Evolutionary conservation across 768 basidiomycete species (phyloP).

Genomic region (Naematelia aurantialba): DNA sequence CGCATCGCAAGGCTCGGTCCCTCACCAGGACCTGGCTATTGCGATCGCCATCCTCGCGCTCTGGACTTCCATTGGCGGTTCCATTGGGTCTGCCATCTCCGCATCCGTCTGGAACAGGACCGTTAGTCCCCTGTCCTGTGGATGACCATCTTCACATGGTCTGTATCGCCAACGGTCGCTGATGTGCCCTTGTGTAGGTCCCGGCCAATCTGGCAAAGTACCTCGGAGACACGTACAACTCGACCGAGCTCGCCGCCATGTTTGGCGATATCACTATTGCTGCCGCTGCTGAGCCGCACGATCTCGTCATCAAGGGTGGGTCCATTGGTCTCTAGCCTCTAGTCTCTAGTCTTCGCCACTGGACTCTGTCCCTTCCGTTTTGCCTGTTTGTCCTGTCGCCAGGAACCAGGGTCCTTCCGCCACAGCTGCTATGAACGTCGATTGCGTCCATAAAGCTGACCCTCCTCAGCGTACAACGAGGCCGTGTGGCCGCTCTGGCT

Average conservation of each 20-base stretch:
- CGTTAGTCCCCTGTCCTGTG: no score
- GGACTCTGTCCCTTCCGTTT: no score
- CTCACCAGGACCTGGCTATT: conserved; percentile 51
- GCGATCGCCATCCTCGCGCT: conserved; percentile 50
- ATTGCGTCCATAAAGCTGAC: no score
- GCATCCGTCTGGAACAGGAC: conserved; percentile 42
- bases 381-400: no score
- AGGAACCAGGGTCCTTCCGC: no score
- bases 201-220: conserved; percentile 34
- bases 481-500: background rate
- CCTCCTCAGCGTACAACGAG: conserved; percentile 4
- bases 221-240: conserved; percentile 36
- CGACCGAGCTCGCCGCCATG: conserved; percentile 40
- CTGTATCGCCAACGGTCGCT: no score
- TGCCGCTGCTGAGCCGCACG: conserved; percentile 36
- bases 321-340: no score
- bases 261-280: conserved; percentile 41
- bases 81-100: conserved; percentile 50
- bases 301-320: conserved; percentile 34
- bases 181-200: no score
- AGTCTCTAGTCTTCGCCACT: no score
- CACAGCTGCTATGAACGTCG: no score
- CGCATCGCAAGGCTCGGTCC: conserved; percentile 50
- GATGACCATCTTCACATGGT: no score
- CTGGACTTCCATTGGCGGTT: conserved; percentile 52